phyloP scores from a whole-genome alignment of 208 protist species.

The Vickermania spadyakhi region DNA sequence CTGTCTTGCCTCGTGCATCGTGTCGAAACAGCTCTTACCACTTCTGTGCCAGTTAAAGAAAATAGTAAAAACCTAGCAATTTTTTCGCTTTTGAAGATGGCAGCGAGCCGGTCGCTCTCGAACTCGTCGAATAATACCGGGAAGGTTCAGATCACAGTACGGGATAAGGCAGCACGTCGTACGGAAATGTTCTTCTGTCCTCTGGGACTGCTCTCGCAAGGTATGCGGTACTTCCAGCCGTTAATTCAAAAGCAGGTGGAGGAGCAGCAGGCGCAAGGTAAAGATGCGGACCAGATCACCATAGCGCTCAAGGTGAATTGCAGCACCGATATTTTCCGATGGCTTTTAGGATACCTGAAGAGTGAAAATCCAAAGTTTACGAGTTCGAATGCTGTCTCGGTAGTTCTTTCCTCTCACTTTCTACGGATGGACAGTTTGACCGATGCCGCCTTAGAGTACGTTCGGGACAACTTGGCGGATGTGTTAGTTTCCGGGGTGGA shows the following conservation, averaged over 20 bases:
- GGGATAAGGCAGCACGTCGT: conserved; percentile 29
- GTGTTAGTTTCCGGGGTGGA: conserved; percentile 48
- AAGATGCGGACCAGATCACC: conserved; percentile 6
- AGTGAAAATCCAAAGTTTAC: conserved; percentile 28
- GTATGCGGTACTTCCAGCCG: conserved; percentile 65
- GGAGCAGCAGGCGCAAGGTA: conserved; percentile 10
- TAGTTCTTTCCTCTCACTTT: conserved; percentile 61
- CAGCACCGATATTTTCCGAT: conserved; percentile 53
- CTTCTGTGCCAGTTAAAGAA: no score
- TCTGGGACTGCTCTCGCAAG: conserved; percentile 19
- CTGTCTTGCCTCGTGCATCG: no score
- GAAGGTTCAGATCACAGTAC: conserved; percentile 45
- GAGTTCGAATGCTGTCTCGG: conserved; percentile 40
- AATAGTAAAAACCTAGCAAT: no score
- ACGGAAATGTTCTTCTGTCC: conserved; percentile 39
- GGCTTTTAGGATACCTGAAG: conserved; percentile 54
- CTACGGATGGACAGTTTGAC: conserved; percentile 49
- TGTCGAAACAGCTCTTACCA: no score
- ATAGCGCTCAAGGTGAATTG: conserved; percentile 59
- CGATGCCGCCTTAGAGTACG: conserved; percentile 42
- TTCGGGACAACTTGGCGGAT: conserved; percentile 38
- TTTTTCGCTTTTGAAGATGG: no score
- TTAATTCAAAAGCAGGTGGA: conserved; percentile 34
- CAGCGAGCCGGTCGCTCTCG: background rate
- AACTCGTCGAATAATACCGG: background rate